phyloP scores from a whole-genome alignment of 805 yeast genomes.

The Spathaspora arborariae region DNA sequence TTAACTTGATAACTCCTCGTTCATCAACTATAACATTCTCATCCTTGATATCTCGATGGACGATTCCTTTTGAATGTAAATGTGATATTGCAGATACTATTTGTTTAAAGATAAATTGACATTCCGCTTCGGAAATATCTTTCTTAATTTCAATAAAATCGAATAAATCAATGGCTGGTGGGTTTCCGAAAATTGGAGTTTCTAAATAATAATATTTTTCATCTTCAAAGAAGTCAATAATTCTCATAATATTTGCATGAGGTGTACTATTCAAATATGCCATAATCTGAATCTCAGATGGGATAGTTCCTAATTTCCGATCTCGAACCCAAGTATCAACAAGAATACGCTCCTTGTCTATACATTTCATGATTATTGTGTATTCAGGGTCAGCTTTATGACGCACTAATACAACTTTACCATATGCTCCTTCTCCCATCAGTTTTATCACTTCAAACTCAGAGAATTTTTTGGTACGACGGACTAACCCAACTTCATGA shows the following conservation, averaged over 20 bases:
- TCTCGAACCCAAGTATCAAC: conserved; percentile 98
- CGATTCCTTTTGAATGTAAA: conserved; percentile 80
- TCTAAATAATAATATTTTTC: conserved; percentile 85
- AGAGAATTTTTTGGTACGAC: conserved; percentile 65
- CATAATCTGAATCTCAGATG: conserved; percentile 94
- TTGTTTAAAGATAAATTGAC: conserved; percentile 74
- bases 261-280: conserved; percentile 71
- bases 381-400: conserved; percentile 60
- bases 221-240: conserved; percentile 92
- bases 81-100: conserved; percentile 76
- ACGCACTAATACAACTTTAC: conserved; percentile 80
- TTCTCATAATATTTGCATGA: conserved; percentile 82
- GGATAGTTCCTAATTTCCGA: conserved; percentile 85
- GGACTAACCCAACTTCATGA: conserved; percentile 51
- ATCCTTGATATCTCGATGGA: conserved; percentile 93
- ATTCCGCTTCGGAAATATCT: conserved; percentile 75
- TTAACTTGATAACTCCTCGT: conserved; percentile 74
- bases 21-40: conserved; percentile 89
- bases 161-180: conserved; percentile 89
- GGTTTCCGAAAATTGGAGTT: conserved; percentile 83
- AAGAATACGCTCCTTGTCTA: conserved; percentile 85
- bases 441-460: conserved; percentile 71
- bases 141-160: conserved; percentile 86
- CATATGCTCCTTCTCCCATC: conserved; percentile 97
- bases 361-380: conserved; percentile 78